Evolutionary conservation across 352 stramenopile species (phyloP), one percentile per base, ranked within the genome.

Genomic region (Globisporangium barbulae): DNA sequence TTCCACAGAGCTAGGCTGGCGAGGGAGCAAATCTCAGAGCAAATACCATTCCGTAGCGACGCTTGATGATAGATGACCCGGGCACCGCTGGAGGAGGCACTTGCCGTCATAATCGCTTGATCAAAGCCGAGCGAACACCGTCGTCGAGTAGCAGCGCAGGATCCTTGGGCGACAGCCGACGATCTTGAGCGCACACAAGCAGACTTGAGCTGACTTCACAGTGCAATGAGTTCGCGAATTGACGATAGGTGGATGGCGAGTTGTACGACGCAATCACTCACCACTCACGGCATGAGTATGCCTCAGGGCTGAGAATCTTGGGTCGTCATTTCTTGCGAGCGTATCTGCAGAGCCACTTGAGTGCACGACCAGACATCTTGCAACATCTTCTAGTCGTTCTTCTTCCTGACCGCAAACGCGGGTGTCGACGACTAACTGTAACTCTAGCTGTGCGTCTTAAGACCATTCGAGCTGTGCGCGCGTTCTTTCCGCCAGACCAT

Each of bases 341-440:
- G 44, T 31, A 45, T 58, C 52, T 58, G 52, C 52, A 45, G 1
- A 58, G n/a, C 52, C 52, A 58, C 52, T 58, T 45, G 52, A 58
- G 52, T 58, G 50, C 50, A 56, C 22, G n/a, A 58, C 22, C 52
- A 31, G 31, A 25, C 22, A 58, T 44, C 12, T 31, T 58, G 37
- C 28, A 56, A 17, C 10, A 13, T 28, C n/a, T 58, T 39, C 52
- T 45, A 44, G n/a, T 13, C 10, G 9, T 28, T 57, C 25, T 54
- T 37, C 50, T 39, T 44, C 30, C 30, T 33, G 33, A 41, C 25
- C 48, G 33, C 48, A 25, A 41, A 44, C 21, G 7, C 50, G 30
- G 30, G 15, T 15, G 7, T 25, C 19, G 52, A 31, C 5, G 19
- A 15, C 52, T 58, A n/a, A 9, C 52, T 33, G 17, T 4, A 45